Conservation (phyloP, 1,284 basidiomycete species). For the Ganoderma lingzhi region DNA sequence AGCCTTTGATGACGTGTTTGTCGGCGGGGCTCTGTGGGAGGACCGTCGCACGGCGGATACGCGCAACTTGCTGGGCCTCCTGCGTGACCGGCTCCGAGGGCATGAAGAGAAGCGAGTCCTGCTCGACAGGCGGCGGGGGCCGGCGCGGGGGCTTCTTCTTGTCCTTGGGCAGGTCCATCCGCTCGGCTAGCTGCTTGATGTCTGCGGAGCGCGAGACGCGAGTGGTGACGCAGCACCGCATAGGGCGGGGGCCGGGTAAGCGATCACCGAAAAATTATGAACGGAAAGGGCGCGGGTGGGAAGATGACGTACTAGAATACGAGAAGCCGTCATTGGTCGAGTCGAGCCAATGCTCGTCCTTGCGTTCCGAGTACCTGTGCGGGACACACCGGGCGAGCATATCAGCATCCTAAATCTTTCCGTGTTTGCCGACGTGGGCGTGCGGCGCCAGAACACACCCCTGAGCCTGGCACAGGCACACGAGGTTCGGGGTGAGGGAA, state of each 20-base stretch:
- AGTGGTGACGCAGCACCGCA: slow-evolving; percentile 14
- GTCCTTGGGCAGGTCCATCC: slow-evolving; percentile 24
- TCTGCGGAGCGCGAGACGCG: slow-evolving; percentile 20
- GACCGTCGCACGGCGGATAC: slow-evolving; percentile 50
- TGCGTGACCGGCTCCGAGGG: slow-evolving; percentile 46
- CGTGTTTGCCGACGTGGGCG: neutral
- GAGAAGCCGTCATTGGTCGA: slow-evolving; percentile 63
- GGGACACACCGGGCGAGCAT: neutral
- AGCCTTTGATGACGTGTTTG: slow-evolving; percentile 60
- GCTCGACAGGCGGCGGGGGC: slow-evolving; percentile 16
- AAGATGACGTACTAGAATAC: slow-evolving; percentile 52
- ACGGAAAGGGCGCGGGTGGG: neutral
- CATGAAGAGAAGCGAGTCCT: slow-evolving; percentile 26
- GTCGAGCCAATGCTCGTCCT: slow-evolving; percentile 69
- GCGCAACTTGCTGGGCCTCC: slow-evolving; percentile 48
- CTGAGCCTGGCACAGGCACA: neutral
- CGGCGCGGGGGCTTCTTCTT: slow-evolving; percentile 23
- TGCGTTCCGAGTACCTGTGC: slow-evolving; percentile 45
- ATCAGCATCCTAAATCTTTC: slow-evolving; percentile 17
- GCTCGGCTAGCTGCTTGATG: slow-evolving; percentile 27
- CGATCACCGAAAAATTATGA: neutral
- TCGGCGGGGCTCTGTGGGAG: slow-evolving; percentile 50
- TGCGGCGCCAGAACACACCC: neutral
- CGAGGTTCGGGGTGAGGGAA: neutral
- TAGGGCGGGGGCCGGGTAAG: neutral